Evolutionary conservation across 192 early-diverging fungal genomes (phyloP).

Genomic region (Endogone sp.): DNA sequence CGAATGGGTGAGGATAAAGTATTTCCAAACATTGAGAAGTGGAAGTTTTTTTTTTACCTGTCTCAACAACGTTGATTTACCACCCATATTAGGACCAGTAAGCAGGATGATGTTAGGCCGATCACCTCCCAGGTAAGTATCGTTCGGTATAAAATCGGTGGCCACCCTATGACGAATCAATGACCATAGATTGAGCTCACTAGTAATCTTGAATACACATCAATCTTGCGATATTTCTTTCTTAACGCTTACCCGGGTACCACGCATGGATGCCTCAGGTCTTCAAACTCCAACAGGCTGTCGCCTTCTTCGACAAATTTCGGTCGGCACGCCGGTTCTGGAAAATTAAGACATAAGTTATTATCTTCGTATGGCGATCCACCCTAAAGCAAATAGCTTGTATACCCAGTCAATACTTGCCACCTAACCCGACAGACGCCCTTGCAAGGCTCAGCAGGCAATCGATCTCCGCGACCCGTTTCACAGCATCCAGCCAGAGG

Average conservation of each 20-base stretch:
- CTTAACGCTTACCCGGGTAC: slow-evolving; percentile 44
- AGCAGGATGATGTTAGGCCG: slow-evolving; percentile 77
- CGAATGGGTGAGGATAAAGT: not conserved
- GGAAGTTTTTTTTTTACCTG: slow-evolving; percentile 50
- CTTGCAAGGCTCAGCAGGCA: slow-evolving; percentile 74
- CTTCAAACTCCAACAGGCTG: slow-evolving; percentile 75
- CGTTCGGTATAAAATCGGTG: slow-evolving; percentile 92
- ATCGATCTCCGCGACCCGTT: slow-evolving; percentile 81
- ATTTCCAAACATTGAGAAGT: not conserved
- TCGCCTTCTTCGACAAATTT: slow-evolving; percentile 67
- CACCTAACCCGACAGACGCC: slow-evolving; percentile 62
- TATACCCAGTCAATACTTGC: slow-evolving; percentile 26
- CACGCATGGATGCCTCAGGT: slow-evolving; percentile 93
- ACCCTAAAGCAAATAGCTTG: not conserved
- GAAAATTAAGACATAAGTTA: not conserved
- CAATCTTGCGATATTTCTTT: not conserved
- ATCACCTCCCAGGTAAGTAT: slow-evolving; percentile 71
- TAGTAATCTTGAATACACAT: not conserved
- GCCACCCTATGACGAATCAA: slow-evolving; percentile 24
- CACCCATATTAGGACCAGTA: slow-evolving; percentile 99
- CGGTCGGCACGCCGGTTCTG: slow-evolving; percentile 81
- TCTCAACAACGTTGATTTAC: slow-evolving; percentile 94
- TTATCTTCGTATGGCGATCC: not conserved
- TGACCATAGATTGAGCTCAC: not conserved
- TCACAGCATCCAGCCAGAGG: slow-evolving; percentile 65